Evolutionary conservation across 495 filamentous ascomycete species (phyloP), one percentile per base, ranked within the genome.

Genomic region (Talaromyces liani): DNA sequence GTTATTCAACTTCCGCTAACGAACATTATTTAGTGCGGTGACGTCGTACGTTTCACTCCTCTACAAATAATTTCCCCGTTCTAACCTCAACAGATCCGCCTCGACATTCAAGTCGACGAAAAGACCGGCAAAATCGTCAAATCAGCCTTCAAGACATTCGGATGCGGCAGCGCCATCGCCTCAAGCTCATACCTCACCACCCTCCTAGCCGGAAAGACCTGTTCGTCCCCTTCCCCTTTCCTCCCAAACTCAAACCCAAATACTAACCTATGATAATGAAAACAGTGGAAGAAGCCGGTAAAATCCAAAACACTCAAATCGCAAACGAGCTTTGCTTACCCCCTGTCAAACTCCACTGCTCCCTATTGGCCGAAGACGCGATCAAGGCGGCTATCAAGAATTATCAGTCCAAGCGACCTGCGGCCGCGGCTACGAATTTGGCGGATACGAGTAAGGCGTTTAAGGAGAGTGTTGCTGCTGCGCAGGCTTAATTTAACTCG

Each of bases 381-480:
- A 97, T 99, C 85, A 97, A 97, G 79, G 93, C 91, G n/a, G 95
- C 95, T 63, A 97, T 98, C 75, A 89, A 87, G 61, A 93, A 98
- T 76, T 98, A 97, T 82, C 92, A 96, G 82, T 91, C 87, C 72
- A 98, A 98, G 85, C 93, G 91, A 82, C 88, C 89, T 45, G 82
- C 87, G 18, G 88, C 83, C 6, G 79, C 80, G 64, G 65, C 75
- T 6, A 90, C 90, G 2, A 82, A 88, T 69, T 80, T 93, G 5
- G 85, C 84, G 47, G 88, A 88, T 64, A 88, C 86, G n/a, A 74
- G 69, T 24, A 65, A 65, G 63, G 63, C 63, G 16, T 64, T 64
- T 29, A 64, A 64, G 31, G 63, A 64, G 25, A 59, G 55, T 24
- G 62, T 29, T 45, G 29, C 29, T 31, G 7, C 29, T 31, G 63